Evolutionary conservation across 177 flowering plant genomes (phyloP).

Genomic region (Tripterygium wilfordii): DNA sequence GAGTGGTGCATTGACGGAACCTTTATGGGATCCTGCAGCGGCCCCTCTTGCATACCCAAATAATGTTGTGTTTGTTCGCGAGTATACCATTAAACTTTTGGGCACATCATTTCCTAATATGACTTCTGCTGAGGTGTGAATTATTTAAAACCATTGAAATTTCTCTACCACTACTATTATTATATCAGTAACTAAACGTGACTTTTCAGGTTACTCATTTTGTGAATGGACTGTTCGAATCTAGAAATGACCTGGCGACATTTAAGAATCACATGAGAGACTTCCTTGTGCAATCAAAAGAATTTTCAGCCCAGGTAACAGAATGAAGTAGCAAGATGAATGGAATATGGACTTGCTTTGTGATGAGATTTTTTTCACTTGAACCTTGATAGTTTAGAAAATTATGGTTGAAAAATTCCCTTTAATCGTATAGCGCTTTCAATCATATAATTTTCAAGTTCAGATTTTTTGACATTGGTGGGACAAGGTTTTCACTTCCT

Average conservation of each 20-base stretch:
- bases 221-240: constrained; percentile 78
- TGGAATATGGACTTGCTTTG: neutral
- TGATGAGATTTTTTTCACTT: neutral
- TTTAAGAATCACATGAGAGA: constrained; percentile 90
- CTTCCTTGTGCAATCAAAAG: constrained; percentile 97
- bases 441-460: too few relatives aligned
- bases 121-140: constrained; percentile 72
- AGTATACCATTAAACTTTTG: constrained; percentile 83
- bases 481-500: neutral
- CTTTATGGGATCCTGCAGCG: constrained; percentile 83
- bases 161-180: neutral
- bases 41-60: constrained; percentile 69
- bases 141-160: neutral
- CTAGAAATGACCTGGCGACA: constrained; percentile 63
- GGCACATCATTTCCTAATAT: constrained; percentile 95
- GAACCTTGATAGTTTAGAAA: too few relatives aligned
- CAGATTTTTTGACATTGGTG: neutral
- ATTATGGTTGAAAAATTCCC: too few relatives aligned
- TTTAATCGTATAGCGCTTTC: too few relatives aligned
- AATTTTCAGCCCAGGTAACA: constrained; percentile 93
- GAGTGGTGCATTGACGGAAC: constrained; percentile 75
- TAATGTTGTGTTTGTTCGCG: constrained; percentile 72
- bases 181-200: neutral
- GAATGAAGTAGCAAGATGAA: neutral
- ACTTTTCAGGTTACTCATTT: constrained; percentile 75